phyloP scores from a whole-genome alignment of 2,329 filamentous ascomycete genomes.

The Penicillium brevicompactum region DNA sequence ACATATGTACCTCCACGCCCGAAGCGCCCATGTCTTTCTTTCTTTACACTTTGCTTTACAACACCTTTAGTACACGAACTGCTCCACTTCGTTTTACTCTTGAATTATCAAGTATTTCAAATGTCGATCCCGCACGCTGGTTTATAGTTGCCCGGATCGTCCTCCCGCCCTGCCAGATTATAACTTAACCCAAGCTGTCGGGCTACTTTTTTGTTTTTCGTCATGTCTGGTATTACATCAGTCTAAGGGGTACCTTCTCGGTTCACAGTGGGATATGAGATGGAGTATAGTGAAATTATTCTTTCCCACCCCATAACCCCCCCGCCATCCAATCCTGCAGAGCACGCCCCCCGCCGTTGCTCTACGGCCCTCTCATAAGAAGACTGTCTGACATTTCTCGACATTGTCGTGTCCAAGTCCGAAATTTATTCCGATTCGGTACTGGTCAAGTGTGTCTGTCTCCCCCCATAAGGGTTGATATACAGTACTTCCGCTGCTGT shows the following conservation, averaged over 20 bases:
- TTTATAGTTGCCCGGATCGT: slow-evolving; percentile 32
- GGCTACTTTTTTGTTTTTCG: slow-evolving; percentile 23
- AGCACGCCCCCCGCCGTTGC: neutral
- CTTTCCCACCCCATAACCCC: slow-evolving; percentile 10
- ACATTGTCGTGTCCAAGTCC: neutral
- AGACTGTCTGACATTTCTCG: neutral
- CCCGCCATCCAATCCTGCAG: slow-evolving; percentile 4
- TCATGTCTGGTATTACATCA: slow-evolving; percentile 2
- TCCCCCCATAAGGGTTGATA: slow-evolving; percentile 13
- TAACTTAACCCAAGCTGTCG: slow-evolving; percentile 43
- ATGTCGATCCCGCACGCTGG: slow-evolving; percentile 22
- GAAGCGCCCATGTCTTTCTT: slow-evolving; percentile 5
- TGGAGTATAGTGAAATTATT: slow-evolving; percentile 10
- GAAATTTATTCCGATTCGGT: slow-evolving; percentile 2
- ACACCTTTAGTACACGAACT: slow-evolving; percentile 20
- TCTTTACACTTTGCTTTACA: neutral
- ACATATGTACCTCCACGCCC: slow-evolving; percentile 2
- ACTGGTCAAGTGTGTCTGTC: neutral
- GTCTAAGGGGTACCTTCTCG: neutral
- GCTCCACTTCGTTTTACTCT: slow-evolving; percentile 20
- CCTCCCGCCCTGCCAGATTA: slow-evolving; percentile 35
- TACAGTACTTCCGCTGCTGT: slow-evolving; percentile 8
- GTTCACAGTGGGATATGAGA: slow-evolving; percentile 13
- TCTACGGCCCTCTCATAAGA: neutral
- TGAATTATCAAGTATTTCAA: slow-evolving; percentile 12